A percentile compares a stretch with the other conserved stretches of the same genome.
Evolutionary conservation across 169 alveolate species (phyloP).

Genomic region (Toxoplasma gondii): DNA sequence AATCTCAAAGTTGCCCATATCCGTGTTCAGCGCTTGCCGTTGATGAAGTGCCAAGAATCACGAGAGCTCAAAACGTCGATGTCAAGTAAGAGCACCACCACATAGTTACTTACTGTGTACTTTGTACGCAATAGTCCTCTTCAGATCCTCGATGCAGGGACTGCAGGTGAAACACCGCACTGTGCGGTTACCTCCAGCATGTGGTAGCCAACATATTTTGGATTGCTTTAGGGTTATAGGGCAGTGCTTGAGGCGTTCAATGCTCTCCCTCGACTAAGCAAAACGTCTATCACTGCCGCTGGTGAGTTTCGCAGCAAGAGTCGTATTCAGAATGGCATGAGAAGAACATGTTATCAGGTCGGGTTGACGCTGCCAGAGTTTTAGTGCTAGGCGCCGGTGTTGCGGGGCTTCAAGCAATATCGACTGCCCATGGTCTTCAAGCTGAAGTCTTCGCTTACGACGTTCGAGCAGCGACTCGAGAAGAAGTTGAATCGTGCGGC

Average conservation of each 20-base stretch:
- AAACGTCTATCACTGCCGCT: slow-evolving; percentile 92
- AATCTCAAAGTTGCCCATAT: neutral
- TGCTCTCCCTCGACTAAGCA: slow-evolving; percentile 88
- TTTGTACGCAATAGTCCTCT: neutral
- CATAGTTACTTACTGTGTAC: too few relatives aligned
- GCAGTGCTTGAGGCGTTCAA: slow-evolving; percentile 94
- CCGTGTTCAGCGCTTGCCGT: slow-evolving; percentile 82
- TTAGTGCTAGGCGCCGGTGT: slow-evolving; percentile 96
- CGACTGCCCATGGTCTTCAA: slow-evolving; percentile 90
- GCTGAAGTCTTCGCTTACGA: slow-evolving; percentile 90
- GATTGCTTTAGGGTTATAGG: slow-evolving; percentile 84
- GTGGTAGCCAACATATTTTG: neutral
- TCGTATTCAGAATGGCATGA: neutral
- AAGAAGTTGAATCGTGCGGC: slow-evolving; percentile 88
- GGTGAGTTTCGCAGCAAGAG: slow-evolving; percentile 58
- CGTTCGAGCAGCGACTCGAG: slow-evolving; percentile 87
- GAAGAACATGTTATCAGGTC: slow-evolving; percentile 69
- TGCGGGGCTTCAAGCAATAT: slow-evolving; percentile 96
- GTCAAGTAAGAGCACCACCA: slow-evolving; percentile 63
- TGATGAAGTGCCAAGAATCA: slow-evolving; percentile 89
- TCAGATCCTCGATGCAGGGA: slow-evolving; percentile 69
- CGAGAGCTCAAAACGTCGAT: slow-evolving; percentile 93
- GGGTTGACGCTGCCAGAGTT: slow-evolving; percentile 91
- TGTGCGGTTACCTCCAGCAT: neutral
- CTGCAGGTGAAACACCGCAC: slow-evolving; percentile 28